Evolutionary conservation across 495 filamentous ascomycete genomes (phyloP).

Genomic region (Talaromyces nanjingensis): DNA sequence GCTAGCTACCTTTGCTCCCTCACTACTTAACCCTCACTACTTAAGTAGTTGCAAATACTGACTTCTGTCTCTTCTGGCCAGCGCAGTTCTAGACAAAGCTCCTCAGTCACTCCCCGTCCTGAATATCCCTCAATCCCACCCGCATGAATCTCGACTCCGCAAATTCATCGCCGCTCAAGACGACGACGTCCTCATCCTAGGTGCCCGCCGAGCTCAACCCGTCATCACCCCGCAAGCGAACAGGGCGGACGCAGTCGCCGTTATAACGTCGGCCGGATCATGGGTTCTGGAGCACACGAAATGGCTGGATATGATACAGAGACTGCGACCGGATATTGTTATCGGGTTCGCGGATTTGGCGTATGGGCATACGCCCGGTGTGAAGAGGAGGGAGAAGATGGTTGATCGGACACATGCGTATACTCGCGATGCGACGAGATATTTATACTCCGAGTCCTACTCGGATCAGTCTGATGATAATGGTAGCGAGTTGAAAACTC

Average conservation of each 20-base stretch:
- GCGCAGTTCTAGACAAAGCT: slow-evolving; percentile 69
- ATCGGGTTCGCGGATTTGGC: slow-evolving; percentile 74
- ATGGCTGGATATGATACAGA: slow-evolving; percentile 55
- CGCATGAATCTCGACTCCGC: slow-evolving; percentile 51
- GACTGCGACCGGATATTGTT: slow-evolving; percentile 71
- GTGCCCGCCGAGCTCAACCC: slow-evolving; percentile 68
- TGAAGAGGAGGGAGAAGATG: slow-evolving; percentile 74
- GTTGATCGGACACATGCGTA: slow-evolving; percentile 73
- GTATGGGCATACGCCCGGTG: slow-evolving; percentile 47
- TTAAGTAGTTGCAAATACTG: not conserved
- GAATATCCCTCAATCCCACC: slow-evolving; percentile 26
- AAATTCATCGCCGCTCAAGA: slow-evolving; percentile 60
- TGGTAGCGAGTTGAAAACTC: slow-evolving; percentile 19
- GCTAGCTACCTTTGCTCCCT: not conserved
- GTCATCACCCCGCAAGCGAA: slow-evolving; percentile 68
- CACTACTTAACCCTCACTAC: slow-evolving; percentile 2
- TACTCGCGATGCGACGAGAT: slow-evolving; percentile 45
- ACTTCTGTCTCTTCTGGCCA: not conserved
- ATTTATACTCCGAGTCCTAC: slow-evolving; percentile 41
- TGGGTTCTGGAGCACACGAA: slow-evolving; percentile 56
- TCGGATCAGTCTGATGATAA: slow-evolving; percentile 8
- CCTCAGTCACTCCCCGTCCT: slow-evolving; percentile 46
- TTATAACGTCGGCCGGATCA: slow-evolving; percentile 82
- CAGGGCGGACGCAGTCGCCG: slow-evolving; percentile 60
- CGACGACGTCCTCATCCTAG: slow-evolving; percentile 63